phyloP scores from a whole-genome alignment of 768 basidiomycete species.

The Leccinum sublutescens region DNA sequence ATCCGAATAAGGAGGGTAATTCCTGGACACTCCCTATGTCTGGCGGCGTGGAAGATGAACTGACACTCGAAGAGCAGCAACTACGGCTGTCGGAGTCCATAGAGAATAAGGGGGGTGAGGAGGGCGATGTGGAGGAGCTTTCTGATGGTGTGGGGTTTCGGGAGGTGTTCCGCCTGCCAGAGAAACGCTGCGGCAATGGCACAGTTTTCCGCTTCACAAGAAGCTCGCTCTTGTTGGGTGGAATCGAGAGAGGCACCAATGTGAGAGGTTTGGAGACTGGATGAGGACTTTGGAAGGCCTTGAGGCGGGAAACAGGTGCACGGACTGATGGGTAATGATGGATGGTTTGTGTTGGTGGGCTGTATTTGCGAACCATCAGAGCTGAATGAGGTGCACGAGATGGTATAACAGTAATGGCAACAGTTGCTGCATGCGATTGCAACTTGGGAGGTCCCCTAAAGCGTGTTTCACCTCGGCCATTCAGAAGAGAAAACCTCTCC shows the following conservation, averaged over 20 bases:
- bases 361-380: neutral
- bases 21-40: neutral
- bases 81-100: neutral
- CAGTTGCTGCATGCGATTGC: conserved; percentile 13
- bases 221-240: neutral
- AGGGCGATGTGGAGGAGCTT: conserved; percentile 5
- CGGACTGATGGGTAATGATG: neutral
- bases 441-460: neutral
- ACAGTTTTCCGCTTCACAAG: conserved; percentile 1
- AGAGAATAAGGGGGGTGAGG: conserved; percentile 4
- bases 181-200: conserved; percentile 10
- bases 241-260: conserved; percentile 2
- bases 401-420: conserved; percentile 17
- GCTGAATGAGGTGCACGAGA: conserved; percentile 20
- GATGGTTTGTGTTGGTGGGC: neutral
- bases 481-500: conserved; percentile 17
- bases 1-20: neutral
- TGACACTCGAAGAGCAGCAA: conserved; percentile 2
- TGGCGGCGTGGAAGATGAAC: conserved; percentile 1
- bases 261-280: conserved; percentile 3
- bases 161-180: neutral
- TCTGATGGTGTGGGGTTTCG: conserved; percentile 8
- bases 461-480: conserved; percentile 10
- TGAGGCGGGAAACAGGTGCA: neutral
- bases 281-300: conserved; percentile 3